These are phyloP conservation scores for Claviceps digitariae DNA, from an alignment of 2,329 filamentous ascomycete species.

Conservation along the genomic window DNA sequence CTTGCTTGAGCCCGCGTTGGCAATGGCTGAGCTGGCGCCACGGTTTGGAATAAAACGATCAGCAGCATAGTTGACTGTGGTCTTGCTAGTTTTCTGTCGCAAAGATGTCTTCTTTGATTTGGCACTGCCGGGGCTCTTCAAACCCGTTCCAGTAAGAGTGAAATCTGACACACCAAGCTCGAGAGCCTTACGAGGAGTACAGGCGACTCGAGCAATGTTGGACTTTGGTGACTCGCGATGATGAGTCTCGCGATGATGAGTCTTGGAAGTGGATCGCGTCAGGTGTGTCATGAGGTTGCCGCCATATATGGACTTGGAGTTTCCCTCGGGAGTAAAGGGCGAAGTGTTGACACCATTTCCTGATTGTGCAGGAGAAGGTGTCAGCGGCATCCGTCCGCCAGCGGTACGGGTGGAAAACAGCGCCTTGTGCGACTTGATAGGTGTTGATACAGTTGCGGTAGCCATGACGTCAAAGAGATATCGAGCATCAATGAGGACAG, in stretches of 20 bases:
- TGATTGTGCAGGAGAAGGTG: constrained; percentile 71
- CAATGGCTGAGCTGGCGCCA: constrained; percentile 73
- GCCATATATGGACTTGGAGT: constrained; percentile 63
- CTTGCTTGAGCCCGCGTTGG: constrained; percentile 71
- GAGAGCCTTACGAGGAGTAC: constrained; percentile 67
- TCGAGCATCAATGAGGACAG: constrained; percentile 8
- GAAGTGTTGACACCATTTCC: constrained; percentile 47
- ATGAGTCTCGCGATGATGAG: constrained; percentile 55
- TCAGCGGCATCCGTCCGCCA: constrained; percentile 87
- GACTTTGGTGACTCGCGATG: constrained; percentile 90
- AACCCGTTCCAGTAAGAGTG: constrained; percentile 71
- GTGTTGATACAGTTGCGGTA: constrained; percentile 67
- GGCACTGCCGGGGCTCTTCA: constrained; percentile 44
- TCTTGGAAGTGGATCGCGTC: constrained; percentile 52
- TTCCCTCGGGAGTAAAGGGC: constrained; percentile 62
- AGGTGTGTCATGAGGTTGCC: constrained; percentile 71
- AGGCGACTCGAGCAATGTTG: constrained; percentile 67
- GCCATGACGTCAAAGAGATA: constrained; percentile 52
- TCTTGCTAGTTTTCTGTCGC: constrained; percentile 55
- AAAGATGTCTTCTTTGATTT: constrained; percentile 42
- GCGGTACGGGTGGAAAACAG: constrained; percentile 87
- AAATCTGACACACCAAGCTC: constrained; percentile 91
- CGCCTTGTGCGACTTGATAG: constrained; percentile 86
- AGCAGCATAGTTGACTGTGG: constrained; percentile 63
- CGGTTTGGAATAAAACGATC: constrained; percentile 97